Base-by-base conservation (phyloP, 805 yeast species). In the Vanderwaltozyma yarrowii region DNA sequence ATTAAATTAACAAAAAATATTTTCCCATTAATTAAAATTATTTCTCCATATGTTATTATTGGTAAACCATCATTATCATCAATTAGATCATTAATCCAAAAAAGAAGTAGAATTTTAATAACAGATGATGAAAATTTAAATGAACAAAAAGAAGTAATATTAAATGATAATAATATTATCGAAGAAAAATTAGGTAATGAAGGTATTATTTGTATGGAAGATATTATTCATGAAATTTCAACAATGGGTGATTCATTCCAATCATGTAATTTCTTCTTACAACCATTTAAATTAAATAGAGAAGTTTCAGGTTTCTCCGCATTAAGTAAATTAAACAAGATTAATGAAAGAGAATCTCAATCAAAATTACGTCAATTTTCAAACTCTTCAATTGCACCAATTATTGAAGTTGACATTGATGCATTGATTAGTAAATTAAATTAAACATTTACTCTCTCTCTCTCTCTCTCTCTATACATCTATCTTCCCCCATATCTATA, bases 171-270 rank as follows among this genome's bases (percentile, higher is more conserved):
- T 65, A 78, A 75, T 50, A 61, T 77, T 30, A 78, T 83, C 37
- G 94, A 83, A 62, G 87, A 81, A 51, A 65, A 68, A 51, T 67
- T 83, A 44, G 80, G 80, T 30, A 82, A 79, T 8, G 64, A 67
- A 38, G 87, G 89, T 21, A 65, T 80, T 43, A 76, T 83, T 45
- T 83, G 94, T 73, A 71, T 80, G 15, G 92, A 83, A 64, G 94
- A 83, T 61, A 67, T 83, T 40, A 73, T 83, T 38, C 85, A 78
- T 53, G 89, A 82, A 61, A 68, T 83, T 38, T 67, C 66, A 16
- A 58, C 76, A 14, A 51, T 80, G 48, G 82, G 86, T 15, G 84
- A 75, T 19, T 63, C 70, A 44, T 83, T 83, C 66, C 74, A 76
- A 49, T 61, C 61, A 21, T 74, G 76, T 41, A 66, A 71, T 42